Evolutionary conservation across 2,329 filamentous ascomycete species (phyloP), one percentile per base, ranked within the genome.

Genomic region (Exophiala dermatitidis): DNA sequence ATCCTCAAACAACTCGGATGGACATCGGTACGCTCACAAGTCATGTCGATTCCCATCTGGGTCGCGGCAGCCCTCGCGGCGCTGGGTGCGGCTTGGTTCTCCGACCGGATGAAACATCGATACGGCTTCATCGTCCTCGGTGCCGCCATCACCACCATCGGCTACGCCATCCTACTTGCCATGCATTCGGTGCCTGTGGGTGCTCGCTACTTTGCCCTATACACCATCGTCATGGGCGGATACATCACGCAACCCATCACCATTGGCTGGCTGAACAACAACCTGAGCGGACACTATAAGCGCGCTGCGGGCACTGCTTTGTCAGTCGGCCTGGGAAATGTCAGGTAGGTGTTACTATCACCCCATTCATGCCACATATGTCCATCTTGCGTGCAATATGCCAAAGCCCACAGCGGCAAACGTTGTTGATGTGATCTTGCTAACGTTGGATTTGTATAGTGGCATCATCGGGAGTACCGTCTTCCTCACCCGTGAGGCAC

Each of bases 401-500:
- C n/a, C n/a, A n/a, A n/a, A n/a, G n/a, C n/a, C n/a, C n/a, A n/a
- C n/a, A n/a, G n/a, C n/a, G n/a, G n/a, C n/a, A n/a, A n/a, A n/a
- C n/a, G n/a, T n/a, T n/a, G n/a, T n/a, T n/a, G n/a, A n/a, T n/a
- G n/a, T n/a, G n/a, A n/a, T n/a, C n/a, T n/a, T n/a, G n/a, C n/a
- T n/a, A n/a, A n/a, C n/a, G n/a, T n/a, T n/a, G n/a, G n/a, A n/a
- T n/a, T n/a, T n/a, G n/a, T 40, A 61, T 3, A 63, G 63, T 9
- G 63, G 67, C 42, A 57, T 71, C 5, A 63, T 71, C 29, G 67
- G 66, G 2, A 68, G 66, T 45, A 70, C 70, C 55, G 68, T 73
- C 45, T 73, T 70, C 55, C 59, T 71, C 3, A 59, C 61, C 4
- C 57, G 51, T 10, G 59, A 70, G 50, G 65, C 59, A 0, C 70